Base-by-base conservation (phyloP, 2,329 filamentous ascomycete genomes). In the Aulographum hederae region DNA sequence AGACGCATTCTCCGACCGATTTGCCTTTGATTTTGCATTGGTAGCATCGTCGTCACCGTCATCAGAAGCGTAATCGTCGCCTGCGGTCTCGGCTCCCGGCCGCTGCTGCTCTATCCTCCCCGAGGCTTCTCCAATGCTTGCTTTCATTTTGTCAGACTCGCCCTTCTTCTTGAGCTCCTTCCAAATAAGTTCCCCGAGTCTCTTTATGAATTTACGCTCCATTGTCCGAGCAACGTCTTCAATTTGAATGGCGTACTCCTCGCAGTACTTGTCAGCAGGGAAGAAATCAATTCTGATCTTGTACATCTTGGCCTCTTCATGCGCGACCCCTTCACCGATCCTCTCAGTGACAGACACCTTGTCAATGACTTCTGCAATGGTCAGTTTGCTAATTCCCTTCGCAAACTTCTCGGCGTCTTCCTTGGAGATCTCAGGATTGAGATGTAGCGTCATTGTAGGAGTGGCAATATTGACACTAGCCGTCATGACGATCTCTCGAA, bases 401-500 rank as follows among this genome's bases (percentile, higher is more conserved):
- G 85, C 78, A 47, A 98, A 95, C 30, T 65, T 69, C 44, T 84
- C 73, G 6, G 71, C 73, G 33, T 85, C 69, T 4, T 72, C 65
- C 20, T 65, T 58, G 1, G 72, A 64, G 21, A 93, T 57, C 43
- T 84, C 78, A 15, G 73, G 62, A 43, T 78, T 78, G 18, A 91
- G 64, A 28, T 78, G 67, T 13, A 95, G 62, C 1, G 80, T 89
- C 82, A 92, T 93, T 4, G 73, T 71, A 2, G 89, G 89, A 0
- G 89, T 98, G 25, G 82, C 79, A 39, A 95, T 94, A 28, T 77
- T 69, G 32, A 74, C 69, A 48, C 80, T 89, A 17, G 89, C 89
- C 30, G 89, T 95, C 89, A 98, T 98, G 41, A 98, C 69, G 45
- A 98, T 94, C 67, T 98, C 89, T 59, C 89, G 70, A 14, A 98